These are phyloP conservation scores for Haematococcus lacustris DNA, from an alignment of 139 green algal genomes.

Conservation along the genomic window DNA sequence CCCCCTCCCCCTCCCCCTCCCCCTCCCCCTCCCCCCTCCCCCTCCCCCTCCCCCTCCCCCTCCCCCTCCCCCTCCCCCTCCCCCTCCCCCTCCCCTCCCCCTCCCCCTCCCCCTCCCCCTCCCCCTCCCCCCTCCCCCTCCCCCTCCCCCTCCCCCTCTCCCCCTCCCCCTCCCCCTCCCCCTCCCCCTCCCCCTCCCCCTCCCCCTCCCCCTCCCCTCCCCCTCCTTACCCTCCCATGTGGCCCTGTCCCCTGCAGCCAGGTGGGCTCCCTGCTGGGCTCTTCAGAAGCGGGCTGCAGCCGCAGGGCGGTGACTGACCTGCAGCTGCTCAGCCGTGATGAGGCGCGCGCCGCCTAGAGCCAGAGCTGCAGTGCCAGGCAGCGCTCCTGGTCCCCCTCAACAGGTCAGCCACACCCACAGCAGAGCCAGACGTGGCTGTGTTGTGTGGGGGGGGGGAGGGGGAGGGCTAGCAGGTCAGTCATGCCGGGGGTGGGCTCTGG, in stretches of 20 bases:
- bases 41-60: too few species aligned
- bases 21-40: too few species aligned
- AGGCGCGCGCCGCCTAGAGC: neutral
- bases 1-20: too few species aligned
- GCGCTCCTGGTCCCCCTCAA: neutral
- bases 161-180: neutral
- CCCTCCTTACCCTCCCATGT: neutral
- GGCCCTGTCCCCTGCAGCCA: constrained; percentile 1
- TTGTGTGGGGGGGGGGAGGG: neutral
- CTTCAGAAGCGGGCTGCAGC: neutral
- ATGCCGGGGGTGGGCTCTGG: too few species aligned
- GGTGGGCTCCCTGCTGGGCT: neutral
- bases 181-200: constrained; percentile 1
- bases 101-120: constrained; percentile 5
- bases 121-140: constrained; percentile 2
- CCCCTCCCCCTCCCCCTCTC: constrained; percentile 2
- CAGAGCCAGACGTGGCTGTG: neutral
- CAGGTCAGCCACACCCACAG: neutral
- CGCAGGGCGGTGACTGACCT: constrained; percentile 1
- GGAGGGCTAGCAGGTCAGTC: too few species aligned
- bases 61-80: too few species aligned
- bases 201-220: constrained; percentile 6
- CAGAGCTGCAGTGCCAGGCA: neutral
- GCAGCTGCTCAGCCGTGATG: neutral
- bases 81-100: neutral